Percentiles rank a stretch among this genome's conserved stretches.
Conservation (phyloP, 768 basidiomycete species). For the Leccinum sublutescens region DNA sequence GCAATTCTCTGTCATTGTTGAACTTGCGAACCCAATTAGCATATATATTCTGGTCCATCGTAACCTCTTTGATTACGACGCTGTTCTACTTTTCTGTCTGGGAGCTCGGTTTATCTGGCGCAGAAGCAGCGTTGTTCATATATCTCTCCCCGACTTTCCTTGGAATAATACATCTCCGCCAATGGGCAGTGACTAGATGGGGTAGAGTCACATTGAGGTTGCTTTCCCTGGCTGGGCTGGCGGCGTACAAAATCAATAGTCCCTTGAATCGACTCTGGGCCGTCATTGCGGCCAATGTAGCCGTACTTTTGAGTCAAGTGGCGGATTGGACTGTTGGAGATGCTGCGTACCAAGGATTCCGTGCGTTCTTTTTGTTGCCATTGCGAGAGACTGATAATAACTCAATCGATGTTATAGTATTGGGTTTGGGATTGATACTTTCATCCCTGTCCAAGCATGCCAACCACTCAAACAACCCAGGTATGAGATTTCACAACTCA, state of each 20-base stretch:
- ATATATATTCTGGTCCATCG: constrained; percentile 79
- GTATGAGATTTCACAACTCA: constrained; percentile 31
- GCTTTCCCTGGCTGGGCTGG: constrained; percentile 51
- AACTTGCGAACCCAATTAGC: constrained; percentile 39
- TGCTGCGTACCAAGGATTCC: constrained; percentile 45
- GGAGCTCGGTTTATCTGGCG: constrained; percentile 82
- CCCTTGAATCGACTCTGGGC: constrained; percentile 55
- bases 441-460: constrained; percentile 71
- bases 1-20: neutral
- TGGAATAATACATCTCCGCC: constrained; percentile 41
- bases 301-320: constrained; percentile 47
- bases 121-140: constrained; percentile 71
- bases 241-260: constrained; percentile 49
- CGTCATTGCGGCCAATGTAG: constrained; percentile 54
- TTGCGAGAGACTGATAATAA: neutral
- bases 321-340: constrained; percentile 52
- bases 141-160: constrained; percentile 70
- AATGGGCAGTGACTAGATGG: constrained; percentile 44
- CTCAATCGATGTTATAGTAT: constrained; percentile 42
- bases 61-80: constrained; percentile 74
- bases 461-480: constrained; percentile 80
- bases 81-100: constrained; percentile 93
- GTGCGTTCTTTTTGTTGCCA: constrained; percentile 34
- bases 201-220: constrained; percentile 43
- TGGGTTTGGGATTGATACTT: constrained; percentile 62